Conservation (phyloP, 2,329 filamentous ascomycete genomes). For the Alternaria rosae region DNA sequence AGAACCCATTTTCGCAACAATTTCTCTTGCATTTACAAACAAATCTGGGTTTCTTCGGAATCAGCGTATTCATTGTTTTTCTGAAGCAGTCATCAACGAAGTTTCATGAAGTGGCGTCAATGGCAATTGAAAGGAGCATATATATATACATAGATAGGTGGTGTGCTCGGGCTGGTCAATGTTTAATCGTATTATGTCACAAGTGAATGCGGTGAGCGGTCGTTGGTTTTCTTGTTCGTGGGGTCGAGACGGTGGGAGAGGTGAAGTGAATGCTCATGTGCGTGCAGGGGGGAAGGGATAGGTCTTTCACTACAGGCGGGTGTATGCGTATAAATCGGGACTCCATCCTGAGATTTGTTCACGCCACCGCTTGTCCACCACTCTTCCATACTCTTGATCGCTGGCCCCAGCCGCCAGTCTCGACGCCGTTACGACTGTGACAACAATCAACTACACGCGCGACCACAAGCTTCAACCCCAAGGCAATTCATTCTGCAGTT, state of each 20-base stretch:
- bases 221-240: background rate
- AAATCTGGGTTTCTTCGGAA: background rate
- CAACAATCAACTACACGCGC: too few species aligned
- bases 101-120: background rate
- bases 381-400: too few species aligned
- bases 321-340: too few species aligned
- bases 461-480: too few species aligned
- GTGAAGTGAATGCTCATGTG: background rate
- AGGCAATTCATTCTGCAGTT: too few species aligned
- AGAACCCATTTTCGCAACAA: background rate
- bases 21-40: background rate
- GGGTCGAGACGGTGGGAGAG: background rate
- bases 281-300: background rate
- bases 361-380: too few species aligned
- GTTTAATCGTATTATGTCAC: background rate
- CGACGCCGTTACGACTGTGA: too few species aligned
- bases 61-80: background rate
- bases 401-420: too few species aligned
- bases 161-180: background rate
- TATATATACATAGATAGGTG: background rate
- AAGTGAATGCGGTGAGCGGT: background rate
- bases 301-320: too few species aligned
- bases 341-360: too few species aligned
- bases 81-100: too few species aligned
- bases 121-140: background rate